These are phyloP conservation scores for Ascochyta clinopodiicola DNA, from an alignment of 2,329 filamentous ascomycete species.

Conservation along the genomic window DNA sequence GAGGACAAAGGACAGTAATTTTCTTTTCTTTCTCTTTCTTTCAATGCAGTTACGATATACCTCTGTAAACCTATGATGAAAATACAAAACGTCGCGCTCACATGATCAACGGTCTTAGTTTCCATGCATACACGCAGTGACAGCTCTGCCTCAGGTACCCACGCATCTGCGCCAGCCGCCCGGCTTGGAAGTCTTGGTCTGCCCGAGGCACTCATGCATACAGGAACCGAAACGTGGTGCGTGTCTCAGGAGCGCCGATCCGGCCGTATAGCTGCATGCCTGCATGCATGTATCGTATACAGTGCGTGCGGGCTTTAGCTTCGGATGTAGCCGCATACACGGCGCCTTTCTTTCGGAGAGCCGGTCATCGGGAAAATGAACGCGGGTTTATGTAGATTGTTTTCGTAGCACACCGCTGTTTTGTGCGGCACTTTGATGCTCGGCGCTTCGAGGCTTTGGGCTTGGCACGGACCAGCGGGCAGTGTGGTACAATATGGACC, in stretches of 20 bases:
- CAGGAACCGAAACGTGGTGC: constrained; percentile 12
- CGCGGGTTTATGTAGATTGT: constrained; percentile 1
- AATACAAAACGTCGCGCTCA: constrained; percentile 9
- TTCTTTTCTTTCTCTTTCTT: constrained; percentile 37
- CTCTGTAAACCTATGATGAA: constrained; percentile 40
- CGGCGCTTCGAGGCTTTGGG: not conserved
- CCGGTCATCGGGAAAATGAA: not conserved
- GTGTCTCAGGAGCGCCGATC: constrained; percentile 13
- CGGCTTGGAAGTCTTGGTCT: not conserved
- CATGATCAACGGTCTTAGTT: not conserved
- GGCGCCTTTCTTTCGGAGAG: not conserved
- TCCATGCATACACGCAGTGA: not conserved
- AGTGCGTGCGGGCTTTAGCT: not conserved
- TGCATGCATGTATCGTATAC: no score
- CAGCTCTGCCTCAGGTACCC: not conserved
- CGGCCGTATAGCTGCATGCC: not conserved
- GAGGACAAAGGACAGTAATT: constrained; percentile 44
- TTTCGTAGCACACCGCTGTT: constrained; percentile 15
- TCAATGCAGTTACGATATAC: constrained; percentile 36
- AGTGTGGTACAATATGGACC: not conserved
- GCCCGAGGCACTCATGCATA: constrained; percentile 17
- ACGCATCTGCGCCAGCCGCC: not conserved
- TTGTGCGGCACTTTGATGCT: not conserved
- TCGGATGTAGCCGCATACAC: not conserved
- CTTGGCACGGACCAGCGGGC: not conserved